Percentiles rank a stretch among this genome's conserved stretches.
phyloP scores from a whole-genome alignment of 495 filamentous ascomycete genomes.

The Glonium stellatum region DNA sequence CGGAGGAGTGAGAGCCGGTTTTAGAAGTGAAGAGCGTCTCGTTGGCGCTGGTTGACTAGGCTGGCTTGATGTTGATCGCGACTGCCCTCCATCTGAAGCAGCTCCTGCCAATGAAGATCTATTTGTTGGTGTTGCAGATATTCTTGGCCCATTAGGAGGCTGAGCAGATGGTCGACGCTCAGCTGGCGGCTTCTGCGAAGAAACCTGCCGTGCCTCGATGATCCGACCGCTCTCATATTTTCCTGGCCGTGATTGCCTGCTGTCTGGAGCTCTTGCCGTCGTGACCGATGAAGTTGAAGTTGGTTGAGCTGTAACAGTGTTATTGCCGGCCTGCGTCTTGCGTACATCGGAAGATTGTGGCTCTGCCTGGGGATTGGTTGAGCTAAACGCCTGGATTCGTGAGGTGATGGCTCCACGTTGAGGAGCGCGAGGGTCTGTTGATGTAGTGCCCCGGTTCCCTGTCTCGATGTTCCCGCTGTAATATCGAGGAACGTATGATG shows the following conservation, averaged over 20 bases:
- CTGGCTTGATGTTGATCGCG: neutral
- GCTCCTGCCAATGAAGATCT: neutral
- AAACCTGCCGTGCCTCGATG: neutral
- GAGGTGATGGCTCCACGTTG: neutral
- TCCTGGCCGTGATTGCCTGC: neutral
- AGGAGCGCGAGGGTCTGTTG: neutral
- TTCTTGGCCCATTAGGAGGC: no score
- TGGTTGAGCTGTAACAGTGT: neutral
- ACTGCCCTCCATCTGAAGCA: neutral
- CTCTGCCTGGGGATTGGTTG: neutral
- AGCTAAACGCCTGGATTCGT: neutral
- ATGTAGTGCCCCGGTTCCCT: neutral
- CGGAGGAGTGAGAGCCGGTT: neutral
- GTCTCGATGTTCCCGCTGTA: neutral
- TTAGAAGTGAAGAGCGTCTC: neutral
- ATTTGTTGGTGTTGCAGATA: neutral
- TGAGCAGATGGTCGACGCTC: neutral
- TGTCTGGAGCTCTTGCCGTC: neutral
- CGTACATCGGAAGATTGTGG: neutral
- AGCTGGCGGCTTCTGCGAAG: neutral
- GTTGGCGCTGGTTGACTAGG: neutral
- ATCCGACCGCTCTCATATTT: neutral
- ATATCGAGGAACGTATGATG: constrained; percentile 5
- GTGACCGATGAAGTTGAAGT: neutral
- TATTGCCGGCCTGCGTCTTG: neutral